Conservation (phyloP, 495 filamentous ascomycete genomes). For the Paragyromitra xinjiangensis region DNA sequence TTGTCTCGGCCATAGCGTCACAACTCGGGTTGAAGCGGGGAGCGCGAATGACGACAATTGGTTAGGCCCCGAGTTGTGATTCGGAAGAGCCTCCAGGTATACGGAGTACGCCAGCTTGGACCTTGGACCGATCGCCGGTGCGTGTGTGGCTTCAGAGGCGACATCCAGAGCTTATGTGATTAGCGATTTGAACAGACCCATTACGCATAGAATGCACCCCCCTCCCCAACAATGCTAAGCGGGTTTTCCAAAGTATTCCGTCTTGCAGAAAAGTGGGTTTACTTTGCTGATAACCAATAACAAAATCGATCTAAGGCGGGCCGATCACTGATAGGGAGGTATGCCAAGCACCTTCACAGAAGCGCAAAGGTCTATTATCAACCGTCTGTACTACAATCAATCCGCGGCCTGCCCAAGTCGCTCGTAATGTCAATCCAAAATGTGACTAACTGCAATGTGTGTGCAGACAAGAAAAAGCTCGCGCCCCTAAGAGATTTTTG, state of each 20-base stretch:
- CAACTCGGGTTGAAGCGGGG: not conserved
- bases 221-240: not conserved
- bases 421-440: not conserved
- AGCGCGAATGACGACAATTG: slow-evolving; percentile 5
- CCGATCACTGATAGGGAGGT: not conserved
- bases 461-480: not conserved
- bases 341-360: not conserved
- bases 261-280: not conserved
- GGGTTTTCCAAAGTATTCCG: not conserved
- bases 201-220: not conserved
- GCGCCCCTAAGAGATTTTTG: not conserved
- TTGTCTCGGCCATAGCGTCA: not conserved
- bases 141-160: slow-evolving; percentile 8
- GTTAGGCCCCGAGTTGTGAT: slow-evolving; percentile 18
- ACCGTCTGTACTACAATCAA: not conserved
- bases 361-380: not conserved
- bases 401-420: not conserved
- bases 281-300: slow-evolving; percentile 1
- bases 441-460: not conserved
- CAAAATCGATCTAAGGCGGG: not conserved
- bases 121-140: slow-evolving; percentile 15
- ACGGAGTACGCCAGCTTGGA: slow-evolving; percentile 11
- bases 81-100: not conserved
- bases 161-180: not conserved
- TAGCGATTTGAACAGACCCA: not conserved